Base-by-base conservation (phyloP, 2,329 filamentous ascomycete genomes). In the Teratosphaeria epicoccoides region DNA sequence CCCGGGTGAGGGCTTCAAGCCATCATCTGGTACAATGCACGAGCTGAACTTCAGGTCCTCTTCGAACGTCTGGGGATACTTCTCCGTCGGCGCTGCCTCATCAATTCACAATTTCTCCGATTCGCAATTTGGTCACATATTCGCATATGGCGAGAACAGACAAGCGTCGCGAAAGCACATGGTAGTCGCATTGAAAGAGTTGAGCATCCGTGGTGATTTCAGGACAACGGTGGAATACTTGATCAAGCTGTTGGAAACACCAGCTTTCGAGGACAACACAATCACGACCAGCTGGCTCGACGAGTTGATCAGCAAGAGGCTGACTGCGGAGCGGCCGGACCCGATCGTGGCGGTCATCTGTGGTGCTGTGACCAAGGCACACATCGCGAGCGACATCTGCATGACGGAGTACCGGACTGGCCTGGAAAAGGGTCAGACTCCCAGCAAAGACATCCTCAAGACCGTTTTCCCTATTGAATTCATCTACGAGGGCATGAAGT, bases 41-140 rank as follows among this genome's bases (percentile, higher is more conserved):
- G 93, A 98, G 68, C 77, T 98, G 66, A 98, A 98, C 79, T 98
- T 98, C 82, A 83, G 93, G 68, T 94, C 87, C 76, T 95, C 89
- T 70, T 97, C 93, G 57, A 98, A 98, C 62, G 93, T 97, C 52
- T 98, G 93, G 93, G 93, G 93, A 79, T 98, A 98, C 74, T 98
- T 98, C 82, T 98, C 93, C 49, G 93, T 98, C 70, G 88, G 90
- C 75, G 93, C 90, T 9, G 85, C 89, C 51, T 91, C 90, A 75
- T 90, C 90, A 72, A 98, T 98, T 60, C 93, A 98, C 81, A 96
- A 88, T 72, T 98, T 95, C 79, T 97, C 93, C 6, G 93, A 98
- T 76, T 94, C 87, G 66, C 93, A 98, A 68, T 98, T 98, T 63
- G 93, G 93, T 73, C 93, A 98, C 74, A 98, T 98, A 62, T 98